Percentiles rank a stretch among this genome's conserved stretches.
Conservation (phyloP, 1,284 basidiomycete species). For the Leucoagaricus sp. region DNA sequence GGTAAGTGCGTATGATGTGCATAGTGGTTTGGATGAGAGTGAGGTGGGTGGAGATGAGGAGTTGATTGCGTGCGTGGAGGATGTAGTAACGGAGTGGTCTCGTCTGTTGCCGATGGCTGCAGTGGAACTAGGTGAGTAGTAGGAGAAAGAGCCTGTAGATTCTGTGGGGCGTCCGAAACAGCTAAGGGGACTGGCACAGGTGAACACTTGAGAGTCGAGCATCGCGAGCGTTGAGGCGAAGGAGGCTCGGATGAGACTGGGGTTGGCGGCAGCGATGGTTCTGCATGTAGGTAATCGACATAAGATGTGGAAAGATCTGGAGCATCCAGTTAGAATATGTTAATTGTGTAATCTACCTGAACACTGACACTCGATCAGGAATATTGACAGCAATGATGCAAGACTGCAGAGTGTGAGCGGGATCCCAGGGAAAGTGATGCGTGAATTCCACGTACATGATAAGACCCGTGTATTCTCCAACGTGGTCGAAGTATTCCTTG, state of each 20-base stretch:
- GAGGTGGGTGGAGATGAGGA: slow-evolving; percentile 1
- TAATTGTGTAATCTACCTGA: no score
- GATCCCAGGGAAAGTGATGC: slow-evolving; percentile 8
- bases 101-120: background rate
- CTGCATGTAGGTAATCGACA: slow-evolving; percentile 66
- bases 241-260: slow-evolving; percentile 25
- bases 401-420: slow-evolving; percentile 41
- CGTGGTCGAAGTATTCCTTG: slow-evolving; percentile 42
- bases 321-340: slow-evolving; percentile 14
- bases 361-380: slow-evolving; percentile 72
- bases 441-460: slow-evolving; percentile 58
- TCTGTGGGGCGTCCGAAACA: slow-evolving; percentile 7
- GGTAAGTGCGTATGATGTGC: slow-evolving; percentile 17
- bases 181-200: background rate
- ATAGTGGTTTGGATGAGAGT: slow-evolving; percentile 10
- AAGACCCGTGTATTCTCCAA: slow-evolving; percentile 62
- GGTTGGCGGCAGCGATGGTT: slow-evolving; percentile 53
- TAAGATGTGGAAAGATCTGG: slow-evolving; percentile 71
- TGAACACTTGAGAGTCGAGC: slow-evolving; percentile 13
- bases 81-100: slow-evolving; percentile 7
- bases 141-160: slow-evolving; percentile 12
- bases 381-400: slow-evolving; percentile 64
- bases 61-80: slow-evolving; percentile 3
- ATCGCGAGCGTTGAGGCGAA: slow-evolving; percentile 17
- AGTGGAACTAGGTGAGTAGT: slow-evolving; percentile 5